These are phyloP conservation scores for Massarina eburnea DNA, from an alignment of 2,329 filamentous ascomycete genomes.

Conservation along the genomic window DNA sequence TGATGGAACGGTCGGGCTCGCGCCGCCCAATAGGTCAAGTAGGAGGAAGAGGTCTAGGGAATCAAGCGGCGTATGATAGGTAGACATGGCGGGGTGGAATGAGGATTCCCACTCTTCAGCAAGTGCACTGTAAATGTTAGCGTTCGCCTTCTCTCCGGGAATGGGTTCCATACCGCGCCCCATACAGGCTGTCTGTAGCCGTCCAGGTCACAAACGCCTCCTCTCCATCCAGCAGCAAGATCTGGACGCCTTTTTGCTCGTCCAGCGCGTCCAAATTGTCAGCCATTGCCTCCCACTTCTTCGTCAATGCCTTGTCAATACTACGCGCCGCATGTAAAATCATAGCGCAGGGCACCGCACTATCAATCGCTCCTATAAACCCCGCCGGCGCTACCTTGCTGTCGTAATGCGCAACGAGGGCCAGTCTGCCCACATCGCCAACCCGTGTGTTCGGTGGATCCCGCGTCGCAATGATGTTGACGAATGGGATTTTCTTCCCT, in stretches of 20 bases:
- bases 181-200: slow-evolving; percentile 82
- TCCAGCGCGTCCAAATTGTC: slow-evolving; percentile 58
- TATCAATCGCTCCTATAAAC: slow-evolving; percentile 93
- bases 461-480: slow-evolving; percentile 84
- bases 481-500: slow-evolving; percentile 74
- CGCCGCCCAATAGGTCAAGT: slow-evolving; percentile 79
- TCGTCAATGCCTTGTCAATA: slow-evolving; percentile 79
- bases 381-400: slow-evolving; percentile 78
- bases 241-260: slow-evolving; percentile 80
- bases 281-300: slow-evolving; percentile 70
- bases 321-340: slow-evolving; percentile 82
- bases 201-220: slow-evolving; percentile 87
- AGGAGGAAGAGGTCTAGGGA: slow-evolving; percentile 88
- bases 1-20: slow-evolving; percentile 72
- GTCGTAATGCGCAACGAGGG: slow-evolving; percentile 93
- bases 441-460: slow-evolving; percentile 78
- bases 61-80: slow-evolving; percentile 72
- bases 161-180: slow-evolving; percentile 64
- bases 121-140: slow-evolving; percentile 56
- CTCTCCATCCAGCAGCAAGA: slow-evolving; percentile 89
- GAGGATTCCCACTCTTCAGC: slow-evolving; percentile 80
- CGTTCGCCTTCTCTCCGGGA: neutral
- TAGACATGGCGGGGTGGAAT: slow-evolving; percentile 69
- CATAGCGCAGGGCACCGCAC: slow-evolving; percentile 92
- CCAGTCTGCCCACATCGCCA: slow-evolving; percentile 80